A percentile compares a stretch with the other conserved stretches of the same genome.
These are phyloP conservation scores for Paramecium biaurelia DNA, from an alignment of 73 alveolate species.

Conservation along the genomic window DNA sequence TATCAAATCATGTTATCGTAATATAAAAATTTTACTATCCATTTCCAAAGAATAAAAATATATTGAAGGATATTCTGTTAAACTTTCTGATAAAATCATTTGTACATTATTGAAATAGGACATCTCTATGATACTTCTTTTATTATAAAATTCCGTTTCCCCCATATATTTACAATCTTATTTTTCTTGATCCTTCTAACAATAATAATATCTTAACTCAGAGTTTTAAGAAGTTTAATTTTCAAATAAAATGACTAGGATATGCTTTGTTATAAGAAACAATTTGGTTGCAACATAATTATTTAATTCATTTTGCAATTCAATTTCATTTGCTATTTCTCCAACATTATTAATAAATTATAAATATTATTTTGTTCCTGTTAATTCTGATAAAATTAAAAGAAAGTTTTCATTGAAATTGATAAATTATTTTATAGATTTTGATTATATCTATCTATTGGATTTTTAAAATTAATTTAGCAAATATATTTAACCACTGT, in stretches of 20 bases:
- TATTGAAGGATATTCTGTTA: neutral
- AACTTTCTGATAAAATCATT: neutral
- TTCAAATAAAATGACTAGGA: neutral
- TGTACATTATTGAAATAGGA: neutral
- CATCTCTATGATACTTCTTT: neutral
- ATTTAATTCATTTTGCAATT: neutral
- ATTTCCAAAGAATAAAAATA: neutral
- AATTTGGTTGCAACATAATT: neutral
- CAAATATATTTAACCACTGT: neutral
- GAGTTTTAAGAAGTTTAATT: neutral
- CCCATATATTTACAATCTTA: neutral
- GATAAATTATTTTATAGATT: neutral
- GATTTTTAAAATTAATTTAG: neutral
- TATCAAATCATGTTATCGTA: neutral
- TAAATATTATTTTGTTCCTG: neutral
- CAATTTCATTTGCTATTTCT: neutral
- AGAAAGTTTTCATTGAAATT: neutral
- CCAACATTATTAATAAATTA: neutral
- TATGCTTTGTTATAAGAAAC: neutral
- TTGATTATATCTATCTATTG: neutral
- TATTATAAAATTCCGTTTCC: neutral
- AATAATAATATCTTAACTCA: neutral
- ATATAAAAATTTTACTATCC: neutral
- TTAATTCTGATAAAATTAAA: neutral
- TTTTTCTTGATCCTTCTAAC: neutral